Percentiles rank a stretch among this genome's conserved stretches.
phyloP scores from a whole-genome alignment of 83 land plant genomes.

The Thuja plicata region DNA sequence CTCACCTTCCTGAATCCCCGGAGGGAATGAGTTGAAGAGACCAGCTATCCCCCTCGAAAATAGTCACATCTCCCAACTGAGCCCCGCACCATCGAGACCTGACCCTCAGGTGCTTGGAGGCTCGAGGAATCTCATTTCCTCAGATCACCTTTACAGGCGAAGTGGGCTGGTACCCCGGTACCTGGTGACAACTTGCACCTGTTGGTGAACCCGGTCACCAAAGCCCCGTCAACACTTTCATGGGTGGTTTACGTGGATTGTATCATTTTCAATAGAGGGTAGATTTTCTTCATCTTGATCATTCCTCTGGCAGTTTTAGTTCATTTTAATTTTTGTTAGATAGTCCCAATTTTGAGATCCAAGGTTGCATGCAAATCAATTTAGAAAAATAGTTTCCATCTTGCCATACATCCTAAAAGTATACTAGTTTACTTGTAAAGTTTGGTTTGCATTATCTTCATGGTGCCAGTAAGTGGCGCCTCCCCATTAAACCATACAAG shows the following conservation, averaged over 20 bases:
- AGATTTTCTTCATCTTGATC: not conserved
- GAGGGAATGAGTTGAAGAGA: too few relatives aligned
- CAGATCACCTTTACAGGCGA: too few relatives aligned
- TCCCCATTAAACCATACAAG: not conserved
- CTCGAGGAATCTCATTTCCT: too few relatives aligned
- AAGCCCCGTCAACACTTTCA: too few relatives aligned
- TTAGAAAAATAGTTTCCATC: not conserved
- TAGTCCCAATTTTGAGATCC: not conserved
- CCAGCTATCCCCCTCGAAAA: too few relatives aligned
- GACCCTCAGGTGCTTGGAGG: too few relatives aligned
- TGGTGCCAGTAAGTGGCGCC: conserved; percentile 72
- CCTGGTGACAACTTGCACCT: too few relatives aligned
- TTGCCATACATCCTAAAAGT: not conserved
- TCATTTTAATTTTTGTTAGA: not conserved
- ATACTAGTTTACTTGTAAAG: not conserved
- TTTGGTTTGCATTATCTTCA: conserved; percentile 91
- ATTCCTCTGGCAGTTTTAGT: not conserved
- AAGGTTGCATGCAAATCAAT: not conserved
- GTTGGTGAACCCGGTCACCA: too few relatives aligned
- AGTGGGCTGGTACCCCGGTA: too few relatives aligned
- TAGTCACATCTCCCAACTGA: too few relatives aligned
- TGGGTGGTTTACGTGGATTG: not conserved
- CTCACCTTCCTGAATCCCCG: too few relatives aligned
- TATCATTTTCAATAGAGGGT: not conserved
- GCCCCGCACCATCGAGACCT: too few relatives aligned